Evolutionary conservation across 495 filamentous ascomycete genomes (phyloP), one percentile per base, ranked within the genome.

Genomic region (Entonaema liquescens): DNA sequence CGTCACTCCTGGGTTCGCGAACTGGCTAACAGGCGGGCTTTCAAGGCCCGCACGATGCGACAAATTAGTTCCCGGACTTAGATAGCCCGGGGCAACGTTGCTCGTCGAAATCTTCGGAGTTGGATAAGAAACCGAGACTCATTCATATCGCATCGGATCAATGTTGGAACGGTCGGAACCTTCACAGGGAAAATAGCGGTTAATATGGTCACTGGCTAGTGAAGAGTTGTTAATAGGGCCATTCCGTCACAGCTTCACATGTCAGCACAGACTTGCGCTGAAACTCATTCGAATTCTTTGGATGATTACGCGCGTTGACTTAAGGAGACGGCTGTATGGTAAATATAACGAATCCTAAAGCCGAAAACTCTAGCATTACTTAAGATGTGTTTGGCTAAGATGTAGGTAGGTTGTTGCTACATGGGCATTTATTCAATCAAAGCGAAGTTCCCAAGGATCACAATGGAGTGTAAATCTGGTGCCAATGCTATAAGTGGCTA

Each of bases 1-100:
- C 70, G 12, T 65, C 70, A 35, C 33, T 36, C 56, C 5, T 25
- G 2, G 31, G 47, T 42, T 58, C 62, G 62, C 56, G 8, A 67
- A 59, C 26, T 25, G 59, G 68, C 44, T 62, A 67, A 35, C 21
- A 38, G 3, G 26, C 70, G 70, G 70, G 65, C 65, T 64, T 38
- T 29, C 29, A 58, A 53, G 6, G 28, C 40, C 70, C 65, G 70
- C 44, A 8, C 15, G 47, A 57, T 31, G 40, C 55, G 21, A 53
- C 57, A 28, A 71, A 23, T 25, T 58, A 0, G 21, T 62, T 67
- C 49, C 49, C 55, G 54, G 47, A 54, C 54, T 62, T 26, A 58
- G 33, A 54, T 40, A 71, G 42, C 33, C 47, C 36, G 50, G 40
- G 29, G 61, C 55, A 70, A 70, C 60, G 55, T 70, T 65, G 33